phyloP scores from a whole-genome alignment of 2,329 filamentous ascomycete genomes.

The Claviceps sp. region DNA sequence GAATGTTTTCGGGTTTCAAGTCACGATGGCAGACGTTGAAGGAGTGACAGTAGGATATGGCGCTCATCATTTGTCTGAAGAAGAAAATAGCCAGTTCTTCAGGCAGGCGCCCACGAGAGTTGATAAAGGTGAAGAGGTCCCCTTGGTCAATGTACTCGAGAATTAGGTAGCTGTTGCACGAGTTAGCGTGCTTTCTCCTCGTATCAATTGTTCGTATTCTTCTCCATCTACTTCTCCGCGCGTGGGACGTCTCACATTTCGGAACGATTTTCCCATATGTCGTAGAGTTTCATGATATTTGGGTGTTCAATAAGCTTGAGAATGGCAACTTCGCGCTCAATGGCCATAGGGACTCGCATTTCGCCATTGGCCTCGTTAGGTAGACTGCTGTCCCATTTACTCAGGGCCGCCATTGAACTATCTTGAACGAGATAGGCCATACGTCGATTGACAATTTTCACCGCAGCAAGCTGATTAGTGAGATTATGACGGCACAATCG shows the following conservation, averaged over 20 bases:
- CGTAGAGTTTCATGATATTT: constrained; percentile 86
- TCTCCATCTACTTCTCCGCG: not conserved
- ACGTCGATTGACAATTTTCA: constrained; percentile 88
- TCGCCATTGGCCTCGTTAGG: constrained; percentile 45
- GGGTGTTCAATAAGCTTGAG: constrained; percentile 93
- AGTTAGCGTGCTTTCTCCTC: constrained; percentile 6
- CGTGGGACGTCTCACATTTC: constrained; percentile 57
- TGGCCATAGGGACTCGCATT: constrained; percentile 67
- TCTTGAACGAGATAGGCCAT: constrained; percentile 71
- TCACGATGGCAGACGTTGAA: constrained; percentile 95
- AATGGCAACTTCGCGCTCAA: constrained; percentile 91
- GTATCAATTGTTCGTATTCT: not conserved
- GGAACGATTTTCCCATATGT: constrained; percentile 94
- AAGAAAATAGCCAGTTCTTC: constrained; percentile 74
- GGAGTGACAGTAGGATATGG: constrained; percentile 81
- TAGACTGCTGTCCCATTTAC: constrained; percentile 51
- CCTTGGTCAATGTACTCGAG: constrained; percentile 74
- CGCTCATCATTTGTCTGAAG: constrained; percentile 88
- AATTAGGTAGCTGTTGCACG: constrained; percentile 64
- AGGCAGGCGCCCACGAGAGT: constrained; percentile 53
- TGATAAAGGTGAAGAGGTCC: constrained; percentile 81
- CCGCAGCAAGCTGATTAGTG: constrained; percentile 71
- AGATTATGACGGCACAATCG: constrained; percentile 68
- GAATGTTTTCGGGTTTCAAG: constrained; percentile 92
- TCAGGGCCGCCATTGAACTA: constrained; percentile 72